Conservation (phyloP, 2,329 filamentous ascomycete genomes). For the Tolypocladium tropicale region DNA sequence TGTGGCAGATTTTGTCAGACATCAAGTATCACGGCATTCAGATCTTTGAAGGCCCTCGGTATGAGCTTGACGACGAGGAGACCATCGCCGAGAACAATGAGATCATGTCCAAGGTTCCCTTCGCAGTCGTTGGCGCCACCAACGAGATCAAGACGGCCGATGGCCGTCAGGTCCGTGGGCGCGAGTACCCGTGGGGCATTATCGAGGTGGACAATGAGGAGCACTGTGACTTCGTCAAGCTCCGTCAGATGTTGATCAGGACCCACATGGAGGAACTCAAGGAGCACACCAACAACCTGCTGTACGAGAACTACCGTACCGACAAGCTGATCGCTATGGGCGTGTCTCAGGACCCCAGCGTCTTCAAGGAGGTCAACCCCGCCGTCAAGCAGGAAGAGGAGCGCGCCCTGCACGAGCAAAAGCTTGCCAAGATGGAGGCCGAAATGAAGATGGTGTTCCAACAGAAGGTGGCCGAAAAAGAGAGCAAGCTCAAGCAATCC, state of each 20-base stretch:
- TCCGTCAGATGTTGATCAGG: slow-evolving; percentile 98
- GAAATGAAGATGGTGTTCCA: slow-evolving; percentile 99
- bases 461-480: slow-evolving; percentile 98
- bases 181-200: slow-evolving; percentile 94
- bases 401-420: slow-evolving; percentile 95
- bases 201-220: slow-evolving; percentile 99
- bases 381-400: slow-evolving; percentile 99
- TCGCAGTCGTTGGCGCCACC: slow-evolving; percentile 95
- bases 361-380: slow-evolving; percentile 99
- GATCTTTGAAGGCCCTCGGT: slow-evolving; percentile 97
- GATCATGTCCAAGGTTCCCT: slow-evolving; percentile 99
- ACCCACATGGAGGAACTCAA: slow-evolving; percentile 99
- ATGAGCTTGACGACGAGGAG: slow-evolving; percentile 98
- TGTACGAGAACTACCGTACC: slow-evolving; percentile 99
- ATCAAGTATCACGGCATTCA: slow-evolving; percentile 96
- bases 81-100: slow-evolving; percentile 99
- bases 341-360: slow-evolving; percentile 94
- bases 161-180: slow-evolving; percentile 90
- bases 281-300: slow-evolving; percentile 97
- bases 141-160: slow-evolving; percentile 85
- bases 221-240: slow-evolving; percentile 99
- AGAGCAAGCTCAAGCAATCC: slow-evolving; percentile 98
- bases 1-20: slow-evolving; percentile 75
- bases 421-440: slow-evolving; percentile 99
- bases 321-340: slow-evolving; percentile 99